phyloP scores from a whole-genome alignment of 805 yeast species.

The Pichia ethanolica region DNA sequence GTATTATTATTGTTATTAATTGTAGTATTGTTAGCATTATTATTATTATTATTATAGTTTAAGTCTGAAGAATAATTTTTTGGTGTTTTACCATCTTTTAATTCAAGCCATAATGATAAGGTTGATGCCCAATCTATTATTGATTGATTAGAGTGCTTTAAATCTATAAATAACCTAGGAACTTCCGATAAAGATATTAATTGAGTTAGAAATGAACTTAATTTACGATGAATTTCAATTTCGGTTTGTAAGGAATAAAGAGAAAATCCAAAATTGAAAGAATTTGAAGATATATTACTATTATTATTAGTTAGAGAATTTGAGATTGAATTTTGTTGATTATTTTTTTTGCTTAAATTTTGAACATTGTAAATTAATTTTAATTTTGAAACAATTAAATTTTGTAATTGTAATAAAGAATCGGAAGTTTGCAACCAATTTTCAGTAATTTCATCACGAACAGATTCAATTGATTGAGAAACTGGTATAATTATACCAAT shows the following conservation, averaged over 20 bases:
- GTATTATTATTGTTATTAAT: background rate
- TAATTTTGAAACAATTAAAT: slow-evolving; percentile 32
- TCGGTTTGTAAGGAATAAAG: slow-evolving; percentile 35
- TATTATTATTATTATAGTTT: too few relatives aligned
- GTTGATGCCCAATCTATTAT: slow-evolving; percentile 46
- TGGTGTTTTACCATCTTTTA: slow-evolving; percentile 35
- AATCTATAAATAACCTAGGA: slow-evolving; percentile 39
- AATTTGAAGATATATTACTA: too few relatives aligned
- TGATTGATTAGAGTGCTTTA: slow-evolving; percentile 33
- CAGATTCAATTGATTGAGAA: slow-evolving; percentile 17
- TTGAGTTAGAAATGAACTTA: slow-evolving; percentile 32
- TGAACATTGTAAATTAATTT: slow-evolving; percentile 12
- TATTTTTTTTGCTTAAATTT: slow-evolving; percentile 2
- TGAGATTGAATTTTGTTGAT: background rate
- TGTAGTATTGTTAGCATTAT: background rate
- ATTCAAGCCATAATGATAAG: slow-evolving; percentile 46
- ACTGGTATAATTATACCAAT: slow-evolving; percentile 44
- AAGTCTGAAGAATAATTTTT: too few relatives aligned
- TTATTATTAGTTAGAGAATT: too few relatives aligned
- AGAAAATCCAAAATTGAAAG: slow-evolving; percentile 30
- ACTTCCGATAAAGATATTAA: slow-evolving; percentile 35
- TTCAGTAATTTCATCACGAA: slow-evolving; percentile 37
- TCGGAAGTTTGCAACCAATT: slow-evolving; percentile 44
- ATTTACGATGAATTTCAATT: slow-evolving; percentile 32
- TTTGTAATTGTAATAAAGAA: slow-evolving; percentile 34